Conservation (phyloP, 108 stramenopile genomes). For the Skeletonema menzelii region DNA sequence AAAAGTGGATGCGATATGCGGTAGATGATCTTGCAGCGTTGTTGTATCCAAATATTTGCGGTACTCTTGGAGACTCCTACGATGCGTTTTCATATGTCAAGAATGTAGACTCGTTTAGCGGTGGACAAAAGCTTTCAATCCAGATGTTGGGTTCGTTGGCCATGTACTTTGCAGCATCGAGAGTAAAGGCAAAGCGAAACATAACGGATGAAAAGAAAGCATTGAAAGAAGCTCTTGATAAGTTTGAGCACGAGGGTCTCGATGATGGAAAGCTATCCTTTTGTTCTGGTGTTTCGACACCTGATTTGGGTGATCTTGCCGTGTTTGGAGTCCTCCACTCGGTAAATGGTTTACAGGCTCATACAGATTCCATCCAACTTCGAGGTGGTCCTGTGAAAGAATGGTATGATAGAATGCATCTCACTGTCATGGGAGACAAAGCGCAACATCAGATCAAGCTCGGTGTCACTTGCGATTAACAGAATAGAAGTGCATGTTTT, state of each 20-base stretch:
- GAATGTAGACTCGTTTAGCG: slow-evolving; percentile 52
- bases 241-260: slow-evolving; percentile 60
- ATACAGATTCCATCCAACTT: slow-evolving; percentile 38
- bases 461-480: not conserved
- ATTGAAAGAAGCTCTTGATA: slow-evolving; percentile 59
- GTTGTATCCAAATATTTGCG: slow-evolving; percentile 91
- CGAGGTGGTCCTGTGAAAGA: slow-evolving; percentile 38
- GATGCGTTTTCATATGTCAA: slow-evolving; percentile 87
- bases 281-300: slow-evolving; percentile 29
- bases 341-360: slow-evolving; percentile 65
- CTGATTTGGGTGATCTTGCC: slow-evolving; percentile 80
- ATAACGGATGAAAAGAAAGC: slow-evolving; percentile 79
- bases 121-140: slow-evolving; percentile 64
- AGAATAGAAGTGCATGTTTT: not conserved
- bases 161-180: slow-evolving; percentile 91
- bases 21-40: slow-evolving; percentile 79
- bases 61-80: slow-evolving; percentile 70
- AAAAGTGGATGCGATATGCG: slow-evolving; percentile 80
- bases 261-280: slow-evolving; percentile 31
- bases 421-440: slow-evolving; percentile 17
- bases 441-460: not conserved
- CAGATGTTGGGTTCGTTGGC: slow-evolving; percentile 73
- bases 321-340: slow-evolving; percentile 85
- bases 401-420: slow-evolving; percentile 58
- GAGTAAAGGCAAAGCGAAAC: slow-evolving; percentile 74